phyloP scores from a whole-genome alignment of 2,329 filamentous ascomycete genomes.

The Penicillium olsonii region DNA sequence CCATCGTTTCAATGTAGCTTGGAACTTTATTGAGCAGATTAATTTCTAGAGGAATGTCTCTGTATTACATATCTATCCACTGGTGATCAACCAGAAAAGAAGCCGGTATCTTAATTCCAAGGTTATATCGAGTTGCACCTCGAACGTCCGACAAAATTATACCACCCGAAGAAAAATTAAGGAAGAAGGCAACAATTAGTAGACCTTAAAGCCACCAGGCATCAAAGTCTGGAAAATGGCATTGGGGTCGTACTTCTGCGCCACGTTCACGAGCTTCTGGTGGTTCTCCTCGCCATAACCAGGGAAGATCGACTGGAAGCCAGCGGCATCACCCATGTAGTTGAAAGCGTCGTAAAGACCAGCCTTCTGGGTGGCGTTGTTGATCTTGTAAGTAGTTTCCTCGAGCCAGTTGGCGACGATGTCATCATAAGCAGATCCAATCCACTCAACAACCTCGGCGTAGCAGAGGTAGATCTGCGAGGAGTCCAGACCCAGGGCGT shows the following conservation, averaged over 20 bases:
- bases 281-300: constrained; percentile 40
- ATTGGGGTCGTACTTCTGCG: constrained; percentile 40
- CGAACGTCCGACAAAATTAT: too few species aligned
- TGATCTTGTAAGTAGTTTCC: constrained; percentile 32
- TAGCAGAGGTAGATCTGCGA: constrained; percentile 44
- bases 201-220: constrained; percentile 44
- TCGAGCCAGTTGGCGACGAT: constrained; percentile 36
- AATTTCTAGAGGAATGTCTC: too few species aligned
- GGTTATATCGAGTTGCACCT: too few species aligned
- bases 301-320: constrained; percentile 38
- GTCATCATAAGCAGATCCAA: constrained; percentile 28
- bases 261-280: constrained; percentile 29
- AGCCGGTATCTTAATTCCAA: too few species aligned
- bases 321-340: constrained; percentile 37
- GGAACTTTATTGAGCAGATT: too few species aligned
- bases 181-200: too few species aligned
- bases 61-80: too few species aligned
- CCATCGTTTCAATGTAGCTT: too few species aligned
- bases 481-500: constrained; percentile 28
- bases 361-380: constrained; percentile 27
- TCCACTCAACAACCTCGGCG: constrained; percentile 40
- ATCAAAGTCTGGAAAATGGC: constrained; percentile 41
- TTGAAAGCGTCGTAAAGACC: constrained; percentile 34
- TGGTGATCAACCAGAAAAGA: too few species aligned
- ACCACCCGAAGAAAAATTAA: too few species aligned